Evolutionary conservation across 306 rosid genomes (phyloP), one percentile per base, ranked within the genome.

Genomic region (Delonix regia): DNA sequence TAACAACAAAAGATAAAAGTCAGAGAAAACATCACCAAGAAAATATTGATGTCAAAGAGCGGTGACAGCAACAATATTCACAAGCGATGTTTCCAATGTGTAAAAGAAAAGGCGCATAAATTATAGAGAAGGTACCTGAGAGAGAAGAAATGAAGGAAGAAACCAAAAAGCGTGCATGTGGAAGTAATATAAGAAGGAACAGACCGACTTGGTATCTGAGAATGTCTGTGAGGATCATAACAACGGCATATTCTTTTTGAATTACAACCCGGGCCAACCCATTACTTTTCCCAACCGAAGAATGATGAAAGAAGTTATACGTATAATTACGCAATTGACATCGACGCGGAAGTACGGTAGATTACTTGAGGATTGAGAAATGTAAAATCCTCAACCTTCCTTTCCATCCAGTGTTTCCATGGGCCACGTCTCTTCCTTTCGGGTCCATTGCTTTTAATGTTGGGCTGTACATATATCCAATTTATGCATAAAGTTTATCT

Each of bases 201-300:
- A 77, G 34, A 82, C 73, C 88, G 73, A 71, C 74, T 85, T 65
- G 77, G 88, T 74, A 85, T 89, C 83, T 81, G 79, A 9, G 91
- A 90, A 90, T 81, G 90, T 84, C 80, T 81, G 87, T 18, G 67
- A 86, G 74, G 89, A 88, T 84, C 90, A 78, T 55, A 36, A 45
- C 84, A 72, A 86, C 66, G 87, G 90, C 84, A 89, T 89, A 86
- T 84, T 86, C 87, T 33, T 73, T 80, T 55, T 61, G 51, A 56
- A 33, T 5, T 39, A 22, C 33, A 38, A 30, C 61, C 21, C n/a
- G 45, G 56, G 30, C 44, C 83, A 42, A 67, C 15, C 51, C 83
- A 65, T 65, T 36, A n/a, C 69, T 36, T 36, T 34, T 3, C 44
- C 69, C 5, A 62, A 16, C 69, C 2, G 70, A 39, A 21, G 19